Evolutionary conservation across 768 basidiomycete species (phyloP), one percentile per base, ranked within the genome.

Genomic region (Dacryopinax spathularia): DNA sequence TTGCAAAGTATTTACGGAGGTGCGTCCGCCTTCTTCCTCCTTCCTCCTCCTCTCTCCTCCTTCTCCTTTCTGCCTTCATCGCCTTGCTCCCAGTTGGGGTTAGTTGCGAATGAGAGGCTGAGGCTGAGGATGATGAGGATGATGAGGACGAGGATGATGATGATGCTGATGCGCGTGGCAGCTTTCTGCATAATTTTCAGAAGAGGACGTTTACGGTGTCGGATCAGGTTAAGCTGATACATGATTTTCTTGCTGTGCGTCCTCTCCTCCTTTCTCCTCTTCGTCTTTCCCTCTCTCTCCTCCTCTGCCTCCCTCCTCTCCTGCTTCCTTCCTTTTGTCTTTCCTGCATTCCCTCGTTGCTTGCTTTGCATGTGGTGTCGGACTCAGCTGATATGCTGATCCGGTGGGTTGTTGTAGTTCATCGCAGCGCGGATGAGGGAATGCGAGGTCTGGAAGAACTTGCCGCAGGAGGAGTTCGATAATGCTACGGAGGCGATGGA

Each of bases 401-500:
- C n/a, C n/a, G n/a, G n/a, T n/a, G n/a, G n/a, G n/a, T n/a, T n/a
- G n/a, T 35, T 31, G n/a, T 60, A 95, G 89, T 99, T 99, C 72
- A 97, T 99, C 69, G 78, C 87, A 0, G 78, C 75, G 34, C 89
- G 88, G 72, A 99, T 99, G 96, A 79, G 86, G 22, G 83, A 84
- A 64, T 80, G 81, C 31, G 91, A 93, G 22, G 77, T 88, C 0
- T 97, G 93, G 94, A 83, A 83, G 70, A 84, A 84, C 64, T 82
- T 82, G 0, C 79, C 85, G 1, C 86, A 91, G 22, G 75, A 77
- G 5, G 93, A 98, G 73, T 97, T 99, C 67, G 96, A 98, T 62
- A 94, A 95, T 69, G 91, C 93, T 0, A 83, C 92, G 78, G 96
- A 99, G 75, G 94, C 93, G 61, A 97, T 98, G 91, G 96, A 99